phyloP scores from a whole-genome alignment of 1,284 basidiomycete genomes.

The Sanghuangporus weigelae region DNA sequence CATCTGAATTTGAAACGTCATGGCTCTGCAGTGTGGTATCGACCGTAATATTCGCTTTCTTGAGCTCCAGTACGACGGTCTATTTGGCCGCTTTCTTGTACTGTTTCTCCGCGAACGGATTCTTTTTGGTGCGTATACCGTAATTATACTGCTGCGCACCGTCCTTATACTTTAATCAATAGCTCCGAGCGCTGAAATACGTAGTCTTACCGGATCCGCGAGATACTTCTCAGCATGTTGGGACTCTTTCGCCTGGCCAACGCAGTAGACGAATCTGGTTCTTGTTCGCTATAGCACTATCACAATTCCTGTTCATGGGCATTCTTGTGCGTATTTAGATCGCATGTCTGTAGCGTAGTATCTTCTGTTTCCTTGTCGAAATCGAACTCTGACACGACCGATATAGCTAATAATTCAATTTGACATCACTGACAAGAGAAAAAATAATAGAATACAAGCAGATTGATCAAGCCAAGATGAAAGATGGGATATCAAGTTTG shows the following conservation, averaged over 20 bases:
- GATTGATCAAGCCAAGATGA: neutral
- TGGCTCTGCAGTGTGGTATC: slow-evolving; percentile 29
- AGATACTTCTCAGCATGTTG: slow-evolving; percentile 16
- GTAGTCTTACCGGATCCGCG: slow-evolving; percentile 21
- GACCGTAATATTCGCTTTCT: slow-evolving; percentile 29
- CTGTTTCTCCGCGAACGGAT: slow-evolving; percentile 46
- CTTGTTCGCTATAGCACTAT: slow-evolving; percentile 19
- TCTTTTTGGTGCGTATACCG: slow-evolving; percentile 16
- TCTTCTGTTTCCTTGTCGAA: neutral
- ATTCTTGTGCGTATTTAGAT: slow-evolving; percentile 19
- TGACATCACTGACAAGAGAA: neutral
- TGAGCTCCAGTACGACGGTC: slow-evolving; percentile 36
- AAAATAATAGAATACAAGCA: neutral
- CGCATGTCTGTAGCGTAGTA: neutral
- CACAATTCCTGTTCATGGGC: slow-evolving; percentile 21
- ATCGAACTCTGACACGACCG: neutral
- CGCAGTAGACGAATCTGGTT: slow-evolving; percentile 21
- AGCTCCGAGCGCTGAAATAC: slow-evolving; percentile 22
- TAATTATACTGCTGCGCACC: neutral
- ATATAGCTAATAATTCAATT: neutral
- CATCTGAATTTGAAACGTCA: neutral
- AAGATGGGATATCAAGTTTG: neutral
- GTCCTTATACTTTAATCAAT: neutral
- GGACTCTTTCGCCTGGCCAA: slow-evolving; percentile 19
- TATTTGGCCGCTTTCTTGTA: slow-evolving; percentile 51